phyloP scores from a whole-genome alignment of 208 protist species.

The Tritrichomonas foetus region DNA sequence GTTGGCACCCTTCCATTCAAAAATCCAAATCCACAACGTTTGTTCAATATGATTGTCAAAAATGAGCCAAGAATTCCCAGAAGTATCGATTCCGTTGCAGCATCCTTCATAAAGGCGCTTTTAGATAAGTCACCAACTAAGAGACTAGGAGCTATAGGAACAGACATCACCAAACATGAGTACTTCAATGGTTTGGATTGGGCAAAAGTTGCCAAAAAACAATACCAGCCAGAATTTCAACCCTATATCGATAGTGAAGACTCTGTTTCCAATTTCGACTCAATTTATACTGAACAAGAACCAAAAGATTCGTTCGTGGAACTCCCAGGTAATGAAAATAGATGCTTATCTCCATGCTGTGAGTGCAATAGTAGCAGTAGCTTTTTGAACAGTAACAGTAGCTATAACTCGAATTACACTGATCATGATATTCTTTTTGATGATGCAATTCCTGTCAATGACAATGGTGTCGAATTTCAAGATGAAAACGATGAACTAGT shows the following conservation, averaged over 20 bases:
- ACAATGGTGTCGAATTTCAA: too few species aligned
- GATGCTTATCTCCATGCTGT: too few species aligned
- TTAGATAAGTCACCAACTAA: not conserved
- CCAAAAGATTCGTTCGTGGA: too few species aligned
- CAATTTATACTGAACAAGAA: not conserved
- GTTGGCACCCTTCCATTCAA: not conserved
- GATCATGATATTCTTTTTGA: too few species aligned
- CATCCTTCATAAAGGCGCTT: not conserved
- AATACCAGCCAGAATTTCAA: not conserved
- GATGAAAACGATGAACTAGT: too few species aligned
- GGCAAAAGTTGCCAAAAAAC: not conserved
- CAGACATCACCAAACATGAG: not conserved
- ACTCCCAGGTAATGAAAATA: too few species aligned
- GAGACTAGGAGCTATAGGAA: not conserved
- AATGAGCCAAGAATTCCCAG: not conserved
- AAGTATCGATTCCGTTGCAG: not conserved
- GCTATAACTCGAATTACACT: too few species aligned
- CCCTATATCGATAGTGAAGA: not conserved
- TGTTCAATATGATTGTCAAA: not conserved
- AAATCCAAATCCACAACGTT: not conserved
- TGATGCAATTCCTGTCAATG: too few species aligned
- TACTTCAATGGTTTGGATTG: not conserved
- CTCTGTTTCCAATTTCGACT: not conserved
- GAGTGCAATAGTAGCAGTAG: too few species aligned
- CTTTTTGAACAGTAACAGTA: too few species aligned